Evolutionary conservation across 352 stramenopile species (phyloP).

Genomic region (Phytophthora aleatoria): DNA sequence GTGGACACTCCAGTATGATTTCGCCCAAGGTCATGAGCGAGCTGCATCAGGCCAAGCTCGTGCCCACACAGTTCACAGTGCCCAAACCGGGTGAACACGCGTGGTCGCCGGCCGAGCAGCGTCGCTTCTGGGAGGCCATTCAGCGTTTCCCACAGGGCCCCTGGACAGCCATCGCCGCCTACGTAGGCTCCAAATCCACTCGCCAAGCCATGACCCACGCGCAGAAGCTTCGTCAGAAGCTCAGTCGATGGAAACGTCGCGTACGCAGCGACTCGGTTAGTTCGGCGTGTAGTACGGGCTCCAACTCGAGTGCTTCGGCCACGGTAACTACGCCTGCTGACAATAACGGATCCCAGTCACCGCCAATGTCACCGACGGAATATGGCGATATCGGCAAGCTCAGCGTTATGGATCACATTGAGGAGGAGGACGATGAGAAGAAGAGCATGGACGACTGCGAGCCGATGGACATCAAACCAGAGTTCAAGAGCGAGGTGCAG

Average conservation of each 20-base stretch:
- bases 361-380: conserved; percentile 35
- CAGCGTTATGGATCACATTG: conserved; percentile 33
- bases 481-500: conserved; percentile 20
- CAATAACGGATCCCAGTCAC: conserved; percentile 23
- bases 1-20: conserved; percentile 38
- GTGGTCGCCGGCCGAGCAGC: conserved; percentile 52
- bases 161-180: conserved; percentile 65
- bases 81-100: conserved; percentile 56
- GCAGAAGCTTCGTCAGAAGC: conserved; percentile 74
- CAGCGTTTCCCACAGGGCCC: conserved; percentile 62
- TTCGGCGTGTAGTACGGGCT: conserved; percentile 10
- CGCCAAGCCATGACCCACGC: conserved; percentile 73
- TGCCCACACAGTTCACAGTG: conserved; percentile 63
- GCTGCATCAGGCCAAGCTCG: conserved; percentile 57
- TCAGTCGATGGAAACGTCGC: conserved; percentile 59
- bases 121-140: conserved; percentile 64
- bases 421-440: conserved; percentile 29
- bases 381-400: conserved; percentile 33
- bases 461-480: conserved; percentile 24
- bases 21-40: conserved; percentile 65
- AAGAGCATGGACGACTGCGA: conserved; percentile 30
- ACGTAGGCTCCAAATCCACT: conserved; percentile 65
- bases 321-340: conserved; percentile 16
- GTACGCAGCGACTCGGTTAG: conserved; percentile 42
- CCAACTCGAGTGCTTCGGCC: conserved; percentile 33